Conservation (phyloP, 371 early-diverging fungal species). For the Chytridium lagenaria region DNA sequence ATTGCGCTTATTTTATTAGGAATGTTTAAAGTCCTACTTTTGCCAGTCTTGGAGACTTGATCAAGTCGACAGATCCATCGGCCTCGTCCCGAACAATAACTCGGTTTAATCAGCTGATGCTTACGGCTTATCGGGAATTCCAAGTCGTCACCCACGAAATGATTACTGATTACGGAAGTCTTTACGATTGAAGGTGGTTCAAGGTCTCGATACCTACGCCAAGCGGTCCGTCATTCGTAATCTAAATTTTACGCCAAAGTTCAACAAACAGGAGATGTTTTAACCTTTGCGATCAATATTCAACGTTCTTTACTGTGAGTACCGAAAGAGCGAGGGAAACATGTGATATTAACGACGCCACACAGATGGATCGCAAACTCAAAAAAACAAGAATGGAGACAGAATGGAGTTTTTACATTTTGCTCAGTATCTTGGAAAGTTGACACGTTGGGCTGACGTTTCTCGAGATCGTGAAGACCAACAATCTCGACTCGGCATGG, state of each 20-base stretch:
- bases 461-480: conserved; percentile 46
- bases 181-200: conserved; percentile 94
- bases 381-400: conserved; percentile 32
- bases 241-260: conserved; percentile 71
- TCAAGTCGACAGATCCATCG: conserved; percentile 31
- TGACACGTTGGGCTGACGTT: conserved; percentile 48
- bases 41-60: conserved; percentile 46
- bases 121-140: conserved; percentile 93
- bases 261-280: conserved; percentile 84
- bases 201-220: conserved; percentile 91
- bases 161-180: conserved; percentile 84
- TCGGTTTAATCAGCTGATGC: conserved; percentile 89
- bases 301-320: conserved; percentile 77
- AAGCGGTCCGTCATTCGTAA: conserved; percentile 88
- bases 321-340: too few relatives aligned
- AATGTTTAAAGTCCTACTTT: conserved; percentile 52
- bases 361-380: conserved; percentile 14
- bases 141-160: conserved; percentile 76
- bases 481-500: conserved; percentile 32
- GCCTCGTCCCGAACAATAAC: conserved; percentile 37
- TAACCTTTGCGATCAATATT: conserved; percentile 89
- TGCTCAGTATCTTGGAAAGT: conserved; percentile 59
- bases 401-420: conserved; percentile 72
- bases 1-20: conserved; percentile 30
- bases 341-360: background rate